phyloP scores from a whole-genome alignment of 192 early-diverging fungal species.

The Entrophospora sp. region DNA sequence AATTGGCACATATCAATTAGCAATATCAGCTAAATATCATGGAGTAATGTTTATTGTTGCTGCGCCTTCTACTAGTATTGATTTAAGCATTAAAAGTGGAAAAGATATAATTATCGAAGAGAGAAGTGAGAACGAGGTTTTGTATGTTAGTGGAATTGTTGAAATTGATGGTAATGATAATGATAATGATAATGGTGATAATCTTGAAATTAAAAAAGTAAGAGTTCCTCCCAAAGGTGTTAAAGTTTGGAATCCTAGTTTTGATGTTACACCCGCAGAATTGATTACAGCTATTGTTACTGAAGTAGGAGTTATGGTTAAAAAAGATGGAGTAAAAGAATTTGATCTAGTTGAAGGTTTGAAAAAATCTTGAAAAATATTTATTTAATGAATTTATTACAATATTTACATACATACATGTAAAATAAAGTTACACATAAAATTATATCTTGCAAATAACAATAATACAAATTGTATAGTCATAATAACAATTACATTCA shows the following conservation, averaged over 20 bases:
- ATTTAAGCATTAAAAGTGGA: constrained; percentile 62
- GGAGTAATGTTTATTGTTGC: constrained; percentile 87
- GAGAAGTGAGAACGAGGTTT: constrained; percentile 65
- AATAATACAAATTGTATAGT: no score
- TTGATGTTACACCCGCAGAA: constrained; percentile 86
- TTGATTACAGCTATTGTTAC: constrained; percentile 89
- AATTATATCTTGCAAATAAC: no score
- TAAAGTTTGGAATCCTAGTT: constrained; percentile 92
- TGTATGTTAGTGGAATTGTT: constrained; percentile 22
- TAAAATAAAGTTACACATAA: no score
- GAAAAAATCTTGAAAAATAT: no score
- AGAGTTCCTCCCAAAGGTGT: constrained; percentile 73
- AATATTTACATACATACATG: no score
- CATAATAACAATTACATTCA: no score
- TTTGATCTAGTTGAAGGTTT: constrained; percentile 48
- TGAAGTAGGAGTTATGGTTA: constrained; percentile 71
- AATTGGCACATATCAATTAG: constrained; percentile 96
- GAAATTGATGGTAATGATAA: no score
- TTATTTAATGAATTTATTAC: no score
- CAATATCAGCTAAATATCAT: constrained; percentile 81
- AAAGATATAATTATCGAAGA: constrained; percentile 81
- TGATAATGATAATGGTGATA: constrained; percentile 17
- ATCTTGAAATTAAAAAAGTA: constrained; percentile 32
- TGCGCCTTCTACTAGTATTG: constrained; percentile 86
- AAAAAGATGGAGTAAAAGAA: constrained; percentile 31